These are phyloP conservation scores for Cyberlindnera amylophila DNA, from an alignment of 805 yeast genomes.

Conservation along the genomic window DNA sequence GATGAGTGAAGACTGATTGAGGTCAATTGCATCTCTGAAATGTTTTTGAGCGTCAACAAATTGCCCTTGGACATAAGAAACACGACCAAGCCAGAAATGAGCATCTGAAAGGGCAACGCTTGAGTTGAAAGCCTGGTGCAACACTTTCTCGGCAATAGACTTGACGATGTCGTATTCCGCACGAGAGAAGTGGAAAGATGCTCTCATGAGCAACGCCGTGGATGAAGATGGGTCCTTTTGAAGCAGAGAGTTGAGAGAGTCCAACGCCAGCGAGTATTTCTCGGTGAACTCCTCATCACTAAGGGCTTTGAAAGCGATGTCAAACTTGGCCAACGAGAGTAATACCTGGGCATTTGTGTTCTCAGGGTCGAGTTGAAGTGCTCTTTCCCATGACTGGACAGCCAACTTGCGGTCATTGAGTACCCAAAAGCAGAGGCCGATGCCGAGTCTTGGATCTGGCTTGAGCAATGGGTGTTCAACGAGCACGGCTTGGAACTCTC, in stretches of 20 bases:
- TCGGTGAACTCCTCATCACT: slow-evolving; percentile 56
- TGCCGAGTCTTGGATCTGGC: slow-evolving; percentile 93
- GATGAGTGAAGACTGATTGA: slow-evolving; percentile 59
- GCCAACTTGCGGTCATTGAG: slow-evolving; percentile 79
- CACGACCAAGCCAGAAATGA: slow-evolving; percentile 83
- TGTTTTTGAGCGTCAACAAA: slow-evolving; percentile 64
- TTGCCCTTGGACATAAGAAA: slow-evolving; percentile 56
- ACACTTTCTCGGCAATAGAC: slow-evolving; percentile 47
- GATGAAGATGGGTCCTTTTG: slow-evolving; percentile 47
- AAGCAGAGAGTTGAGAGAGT: slow-evolving; percentile 33
- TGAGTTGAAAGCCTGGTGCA: slow-evolving; percentile 36
- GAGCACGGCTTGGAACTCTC: slow-evolving; percentile 78
- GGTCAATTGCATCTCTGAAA: slow-evolving; percentile 68
- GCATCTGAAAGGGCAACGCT: slow-evolving; percentile 54
- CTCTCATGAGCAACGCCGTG: slow-evolving; percentile 61
- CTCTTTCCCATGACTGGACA: slow-evolving; percentile 74
- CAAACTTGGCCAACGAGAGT: slow-evolving; percentile 63
- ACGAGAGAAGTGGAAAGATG: slow-evolving; percentile 68
- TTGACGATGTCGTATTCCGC: slow-evolving; percentile 56
- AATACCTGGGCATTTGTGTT: slow-evolving; percentile 61
- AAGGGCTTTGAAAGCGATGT: slow-evolving; percentile 54
- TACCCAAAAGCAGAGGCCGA: slow-evolving; percentile 92
- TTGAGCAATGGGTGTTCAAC: slow-evolving; percentile 68
- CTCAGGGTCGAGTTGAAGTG: slow-evolving; percentile 53
- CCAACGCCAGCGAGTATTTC: slow-evolving; percentile 57